Base-by-base conservation (phyloP, 306 rosid species). In the Quercus alba region DNA sequence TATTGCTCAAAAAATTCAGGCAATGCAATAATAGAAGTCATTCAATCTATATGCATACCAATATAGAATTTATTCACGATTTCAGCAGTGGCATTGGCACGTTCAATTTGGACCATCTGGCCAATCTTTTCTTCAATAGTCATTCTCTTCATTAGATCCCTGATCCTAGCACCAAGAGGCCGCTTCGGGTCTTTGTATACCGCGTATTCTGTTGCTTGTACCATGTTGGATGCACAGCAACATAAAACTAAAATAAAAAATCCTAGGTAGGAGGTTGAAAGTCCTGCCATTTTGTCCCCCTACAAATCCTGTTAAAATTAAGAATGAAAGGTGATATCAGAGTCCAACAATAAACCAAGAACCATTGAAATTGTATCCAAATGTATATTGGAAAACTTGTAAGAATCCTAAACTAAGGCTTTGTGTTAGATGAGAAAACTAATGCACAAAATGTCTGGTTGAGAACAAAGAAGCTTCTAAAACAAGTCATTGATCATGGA, bases 81-180 rank as follows among this genome's bases (percentile, higher is more conserved):
- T 4, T 19, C 64, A 31, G 77, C 51, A 20, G 77, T 56, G 66
- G 77, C 77, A 73, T 26, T 35, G 6, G 3, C 8, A 9, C 77
- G 25, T 46, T 79, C 82, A 58, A 79, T 79, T 56, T 79, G 82
- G 1, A 67, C 30, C 82, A 79, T 79, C 56, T 79, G 82, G 12
- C 82, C 82, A 46, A 79, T 59, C 70, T 79, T 79, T 54, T 79
- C 82, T 56, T 79, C 77, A 1, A 72, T 49, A 30, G 73, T 79
- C 82, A 79, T 79, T 54, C 63, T 21, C 4, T 41, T 46, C 21
- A 78, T 18, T 4, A 78, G 56, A 23, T 78, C 62, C 13, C 3
- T 59, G n/a, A 78, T 19, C 38, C 82, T 49, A n/a, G 44, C 52
- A 41, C 66, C 56, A 14, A 72, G 5, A 4, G 73, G 17, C 21